Evolutionary conservation across 164 flowering plant genomes (phyloP).

Genomic region (Magnolia officinalis): DNA sequence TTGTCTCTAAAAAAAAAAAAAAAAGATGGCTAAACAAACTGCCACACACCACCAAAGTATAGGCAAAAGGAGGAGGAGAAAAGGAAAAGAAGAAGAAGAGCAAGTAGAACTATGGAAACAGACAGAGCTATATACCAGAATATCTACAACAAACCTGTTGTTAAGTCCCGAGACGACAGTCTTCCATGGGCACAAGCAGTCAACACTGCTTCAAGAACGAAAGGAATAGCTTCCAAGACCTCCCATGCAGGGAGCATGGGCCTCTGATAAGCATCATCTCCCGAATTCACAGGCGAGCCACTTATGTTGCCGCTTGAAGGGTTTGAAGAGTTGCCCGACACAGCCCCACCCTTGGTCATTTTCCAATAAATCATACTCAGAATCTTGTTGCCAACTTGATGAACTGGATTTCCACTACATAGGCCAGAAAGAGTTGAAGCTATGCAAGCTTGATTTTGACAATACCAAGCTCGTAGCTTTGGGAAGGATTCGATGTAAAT

Average conservation of each 20-base stretch:
- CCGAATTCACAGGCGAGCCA: conserved; percentile 47
- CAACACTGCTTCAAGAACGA: conserved; percentile 76
- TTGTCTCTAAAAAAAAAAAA: no score
- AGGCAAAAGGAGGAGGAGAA: background rate
- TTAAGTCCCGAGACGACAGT: conserved; percentile 80
- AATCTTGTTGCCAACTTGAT: conserved; percentile 67
- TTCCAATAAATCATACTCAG: conserved; percentile 72
- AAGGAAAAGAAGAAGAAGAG: background rate
- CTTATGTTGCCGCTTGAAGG: conserved; percentile 48
- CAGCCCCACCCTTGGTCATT: conserved; percentile 41
- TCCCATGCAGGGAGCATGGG: conserved; percentile 91
- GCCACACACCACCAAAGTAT: background rate
- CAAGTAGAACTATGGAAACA: background rate
- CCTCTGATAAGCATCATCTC: conserved; percentile 49
- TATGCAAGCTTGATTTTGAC: conserved; percentile 75
- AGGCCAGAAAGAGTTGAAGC: conserved; percentile 78
- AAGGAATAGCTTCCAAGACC: conserved; percentile 80
- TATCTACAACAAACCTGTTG: conserved; percentile 57
- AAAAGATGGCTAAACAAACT: background rate
- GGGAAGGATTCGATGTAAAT: conserved; percentile 74
- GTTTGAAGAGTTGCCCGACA: conserved; percentile 38
- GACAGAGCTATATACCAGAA: background rate
- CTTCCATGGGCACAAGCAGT: conserved; percentile 86
- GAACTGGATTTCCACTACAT: conserved; percentile 60
- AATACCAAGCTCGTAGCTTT: conserved; percentile 75